These are phyloP conservation scores for Lathyrus sativus DNA, from an alignment of 306 rosid species.

Conservation along the genomic window DNA sequence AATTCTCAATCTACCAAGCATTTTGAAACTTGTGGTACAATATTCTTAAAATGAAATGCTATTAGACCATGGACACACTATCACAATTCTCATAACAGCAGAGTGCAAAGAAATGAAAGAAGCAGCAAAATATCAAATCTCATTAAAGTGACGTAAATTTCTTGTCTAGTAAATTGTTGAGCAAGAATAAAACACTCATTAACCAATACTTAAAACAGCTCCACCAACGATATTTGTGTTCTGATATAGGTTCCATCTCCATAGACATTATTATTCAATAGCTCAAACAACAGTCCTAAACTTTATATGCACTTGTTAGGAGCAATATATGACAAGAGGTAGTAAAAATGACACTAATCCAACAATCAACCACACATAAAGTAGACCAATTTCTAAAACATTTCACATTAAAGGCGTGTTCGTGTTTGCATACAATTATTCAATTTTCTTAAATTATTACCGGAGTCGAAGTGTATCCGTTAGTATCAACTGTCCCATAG, in stretches of 20 bases:
- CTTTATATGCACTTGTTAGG: no score
- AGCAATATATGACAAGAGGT: background rate
- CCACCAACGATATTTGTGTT: background rate
- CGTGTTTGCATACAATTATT: no score
- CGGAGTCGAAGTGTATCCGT: no score
- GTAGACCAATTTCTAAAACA: background rate
- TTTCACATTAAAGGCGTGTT: background rate
- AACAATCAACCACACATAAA: background rate
- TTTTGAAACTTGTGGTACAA: background rate
- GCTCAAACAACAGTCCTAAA: background rate
- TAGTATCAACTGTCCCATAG: background rate
- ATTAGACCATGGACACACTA: background rate
- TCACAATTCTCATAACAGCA: background rate
- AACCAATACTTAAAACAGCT: background rate
- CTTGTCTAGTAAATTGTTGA: background rate
- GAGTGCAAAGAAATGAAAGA: background rate
- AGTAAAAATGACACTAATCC: background rate
- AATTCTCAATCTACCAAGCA: background rate
- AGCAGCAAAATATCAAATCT: background rate
- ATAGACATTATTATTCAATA: background rate
- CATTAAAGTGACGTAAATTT: background rate
- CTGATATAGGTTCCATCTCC: background rate
- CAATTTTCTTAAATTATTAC: no score
- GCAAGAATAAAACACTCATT: background rate
- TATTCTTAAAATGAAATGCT: background rate